Evolutionary conservation across 148 eudicot genomes (phyloP), one percentile per base, ranked within the genome.

Genomic region (Amaranthus cruentus): DNA sequence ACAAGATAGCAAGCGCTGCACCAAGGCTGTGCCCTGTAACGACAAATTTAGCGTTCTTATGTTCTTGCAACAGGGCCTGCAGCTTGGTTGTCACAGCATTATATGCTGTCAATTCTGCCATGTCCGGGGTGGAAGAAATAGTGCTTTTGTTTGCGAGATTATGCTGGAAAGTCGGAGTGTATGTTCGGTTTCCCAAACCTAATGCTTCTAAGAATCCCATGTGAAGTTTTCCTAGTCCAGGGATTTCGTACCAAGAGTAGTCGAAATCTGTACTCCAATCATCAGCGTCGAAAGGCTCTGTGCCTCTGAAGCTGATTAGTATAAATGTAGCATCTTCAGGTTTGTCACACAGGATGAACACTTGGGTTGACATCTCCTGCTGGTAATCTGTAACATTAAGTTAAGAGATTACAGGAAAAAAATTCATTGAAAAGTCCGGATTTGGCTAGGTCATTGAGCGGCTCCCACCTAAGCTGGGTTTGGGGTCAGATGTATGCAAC

Each of bases 11-110:
- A 0, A 93, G 81, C 4, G 96, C 98, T 14, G 89, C 98, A 0
- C 96, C 98, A 68, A 90, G 80, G 80, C 96, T 93, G 56, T 92
- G 98, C 8, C 96, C 98, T 0, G 98, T 92, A 43, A 90, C 80
- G 12, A 88, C 77, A 71, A 90, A 85, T 68, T 62, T 90, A 0
- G 89, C 85, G 5, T 63, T 52, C n/a, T 49, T 74, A 55, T 86
- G 83, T 46, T 70, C 68, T n/a, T 13, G 12, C 55, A 90, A 6
- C 55, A 76, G 49, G 9, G 67, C 59, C 49, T 55, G 87, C 13
- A 90, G 83, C 81, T 68, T 75, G 42, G 73, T 69, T 66, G 79
- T 83, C 4, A 92, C 81, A 18, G 76, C 75, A 57, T 83, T 82
- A 61, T 86, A 92, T 42, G 92, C 82, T 55, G 82, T 88, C 9